Conservation (phyloP, 371 early-diverging fungal species). For the Nosema granulosis region DNA sequence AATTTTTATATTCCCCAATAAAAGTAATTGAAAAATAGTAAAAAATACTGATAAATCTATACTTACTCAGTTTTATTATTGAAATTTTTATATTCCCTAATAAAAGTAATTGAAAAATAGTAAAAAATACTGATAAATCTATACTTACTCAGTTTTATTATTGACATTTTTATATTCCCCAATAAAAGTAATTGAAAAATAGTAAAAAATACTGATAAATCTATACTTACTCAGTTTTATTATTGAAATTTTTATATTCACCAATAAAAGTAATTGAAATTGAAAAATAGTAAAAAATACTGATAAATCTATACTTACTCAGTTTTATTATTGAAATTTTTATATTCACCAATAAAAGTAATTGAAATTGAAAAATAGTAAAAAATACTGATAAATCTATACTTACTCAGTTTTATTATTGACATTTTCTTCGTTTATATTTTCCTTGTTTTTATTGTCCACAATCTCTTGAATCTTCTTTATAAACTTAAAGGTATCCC, state of each 20-base stretch:
- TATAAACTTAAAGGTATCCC: slow-evolving; percentile 21
- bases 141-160: neutral
- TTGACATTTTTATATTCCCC: neutral
- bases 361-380: neutral
- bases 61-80: neutral
- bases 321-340: neutral
- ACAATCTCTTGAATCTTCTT: slow-evolving; percentile 32
- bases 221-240: neutral
- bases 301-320: neutral
- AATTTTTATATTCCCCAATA: slow-evolving; percentile 11
- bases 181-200: neutral
- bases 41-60: neutral
- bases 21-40: neutral
- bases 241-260: neutral
- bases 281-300: neutral
- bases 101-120: neutral
- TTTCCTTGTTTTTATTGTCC: slow-evolving; percentile 18
- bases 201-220: neutral
- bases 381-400: neutral
- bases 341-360: slow-evolving; percentile 4
- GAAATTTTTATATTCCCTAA: neutral
- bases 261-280: neutral
- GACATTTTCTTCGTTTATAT: slow-evolving; percentile 11
- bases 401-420: neutral
- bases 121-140: neutral